Evolutionary conservation across 192 early-diverging fungal species (phyloP).

Genomic region (Globomyces pollinis-pini): DNA sequence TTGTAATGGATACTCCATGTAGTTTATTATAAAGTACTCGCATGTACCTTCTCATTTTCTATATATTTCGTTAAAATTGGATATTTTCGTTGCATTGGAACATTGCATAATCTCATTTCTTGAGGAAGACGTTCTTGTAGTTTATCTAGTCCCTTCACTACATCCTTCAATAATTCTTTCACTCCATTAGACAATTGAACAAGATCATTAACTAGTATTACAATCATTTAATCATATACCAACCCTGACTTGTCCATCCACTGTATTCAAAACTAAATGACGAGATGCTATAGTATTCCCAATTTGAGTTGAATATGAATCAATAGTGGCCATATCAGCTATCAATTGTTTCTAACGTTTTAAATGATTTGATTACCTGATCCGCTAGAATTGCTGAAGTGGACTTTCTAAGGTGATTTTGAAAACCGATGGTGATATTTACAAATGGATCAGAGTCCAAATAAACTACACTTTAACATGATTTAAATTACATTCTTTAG

Average conservation of each 20-base stretch:
- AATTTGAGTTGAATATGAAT: background rate
- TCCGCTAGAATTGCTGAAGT: background rate
- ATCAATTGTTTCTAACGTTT: background rate
- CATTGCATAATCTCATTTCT: no score
- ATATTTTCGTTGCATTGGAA: no score
- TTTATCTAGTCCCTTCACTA: no score
- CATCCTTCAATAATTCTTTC: background rate
- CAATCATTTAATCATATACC: background rate
- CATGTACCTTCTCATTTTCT: no score
- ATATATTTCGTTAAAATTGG: no score
- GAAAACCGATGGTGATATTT: background rate
- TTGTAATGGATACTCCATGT: no score
- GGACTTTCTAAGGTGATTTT: background rate
- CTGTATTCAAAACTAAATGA: background rate
- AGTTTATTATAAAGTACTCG: no score
- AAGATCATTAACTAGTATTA: background rate
- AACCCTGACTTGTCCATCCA: background rate
- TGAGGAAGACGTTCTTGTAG: no score
- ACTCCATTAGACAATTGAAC: background rate
- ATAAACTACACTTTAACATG: background rate
- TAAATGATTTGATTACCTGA: no score
- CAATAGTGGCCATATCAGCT: background rate
- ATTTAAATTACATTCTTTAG: background rate
- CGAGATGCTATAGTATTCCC: background rate
- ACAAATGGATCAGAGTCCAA: background rate